Base-by-base conservation (phyloP, 495 filamentous ascomycete species). In the Halenospora varia region DNA sequence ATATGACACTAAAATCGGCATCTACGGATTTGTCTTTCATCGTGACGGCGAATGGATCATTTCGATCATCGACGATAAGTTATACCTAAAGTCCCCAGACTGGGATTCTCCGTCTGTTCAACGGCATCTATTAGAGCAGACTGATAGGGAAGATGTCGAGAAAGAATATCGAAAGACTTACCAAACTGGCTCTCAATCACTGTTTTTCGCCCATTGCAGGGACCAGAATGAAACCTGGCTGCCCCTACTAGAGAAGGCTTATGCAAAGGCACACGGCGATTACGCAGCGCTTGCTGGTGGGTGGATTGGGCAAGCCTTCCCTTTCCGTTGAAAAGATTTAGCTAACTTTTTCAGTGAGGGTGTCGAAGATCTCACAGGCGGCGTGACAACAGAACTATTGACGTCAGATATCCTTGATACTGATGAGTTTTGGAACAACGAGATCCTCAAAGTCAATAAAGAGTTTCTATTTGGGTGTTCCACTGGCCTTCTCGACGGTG, bases 21-120 rank as follows among this genome's bases (percentile, higher is more conserved):
- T 96, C 19, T 97, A 97, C 62, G 93, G 93, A 0, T 97, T 97
- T 67, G 91, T 97, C 8, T 96, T 97, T 68, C 82, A 92, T 72
- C 82, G 93, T 64, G 93, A 97, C 64, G 91, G 91, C 26, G 91
- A 94, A 66, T 97, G 93, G 92, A 84, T 88, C 55, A 90, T 88
- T 39, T 89, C 87, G 56, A 89, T 97, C 52, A 88, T 97, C 26
- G 93, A 97, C 65, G 79, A 82, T 62, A 77, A 81, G 70, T 75
- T 96, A 9, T 96, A 91, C 67, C 77, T 96, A 3, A 86, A 83
- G 44, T 88, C 88, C 48, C 83, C 87, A 11, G 89, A 96, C 66
- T 96, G 90, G 61, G 88, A 95, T 60, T 56, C 55, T 13, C 57
- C 44, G 3, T 64, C 62, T 0, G 25, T 59, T 39, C 53, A 64